These are phyloP conservation scores for Citrullus mucosospermus DNA, from an alignment of 306 rosid genomes.

Conservation along the genomic window DNA sequence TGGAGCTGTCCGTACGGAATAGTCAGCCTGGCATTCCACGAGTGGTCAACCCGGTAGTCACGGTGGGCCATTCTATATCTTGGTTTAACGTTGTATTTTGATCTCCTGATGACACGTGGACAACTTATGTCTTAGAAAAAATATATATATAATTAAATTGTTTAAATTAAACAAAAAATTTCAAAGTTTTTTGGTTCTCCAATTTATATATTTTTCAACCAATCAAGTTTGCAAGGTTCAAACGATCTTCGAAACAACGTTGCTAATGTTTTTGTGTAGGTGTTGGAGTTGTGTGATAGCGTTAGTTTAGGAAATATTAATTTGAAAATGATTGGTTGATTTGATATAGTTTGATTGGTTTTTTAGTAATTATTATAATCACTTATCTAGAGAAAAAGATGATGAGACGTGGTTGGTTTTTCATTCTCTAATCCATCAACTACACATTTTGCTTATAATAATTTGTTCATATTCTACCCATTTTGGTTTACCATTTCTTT, in stretches of 20 bases:
- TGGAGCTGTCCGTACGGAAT: not conserved
- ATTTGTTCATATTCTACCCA: not conserved
- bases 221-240: not conserved
- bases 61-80: slow-evolving; percentile 11
- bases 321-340: not conserved
- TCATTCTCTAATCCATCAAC: not conserved
- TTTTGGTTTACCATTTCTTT: not conserved
- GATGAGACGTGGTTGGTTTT: not conserved
- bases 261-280: not conserved
- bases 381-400: not conserved
- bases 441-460: not conserved
- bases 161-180: not conserved
- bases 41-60: slow-evolving; percentile 13
- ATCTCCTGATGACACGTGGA: not conserved
- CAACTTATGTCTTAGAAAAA: not conserved
- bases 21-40: not conserved
- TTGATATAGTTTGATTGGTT: not conserved
- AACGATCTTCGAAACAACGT: not conserved
- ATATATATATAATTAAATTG: not conserved
- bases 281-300: not conserved
- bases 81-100: not conserved
- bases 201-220: not conserved
- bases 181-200: not conserved
- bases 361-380: no score
- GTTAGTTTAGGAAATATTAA: not conserved